phyloP scores from a whole-genome alignment of 306 rosid genomes.

The Cucurbita argyrosperma region DNA sequence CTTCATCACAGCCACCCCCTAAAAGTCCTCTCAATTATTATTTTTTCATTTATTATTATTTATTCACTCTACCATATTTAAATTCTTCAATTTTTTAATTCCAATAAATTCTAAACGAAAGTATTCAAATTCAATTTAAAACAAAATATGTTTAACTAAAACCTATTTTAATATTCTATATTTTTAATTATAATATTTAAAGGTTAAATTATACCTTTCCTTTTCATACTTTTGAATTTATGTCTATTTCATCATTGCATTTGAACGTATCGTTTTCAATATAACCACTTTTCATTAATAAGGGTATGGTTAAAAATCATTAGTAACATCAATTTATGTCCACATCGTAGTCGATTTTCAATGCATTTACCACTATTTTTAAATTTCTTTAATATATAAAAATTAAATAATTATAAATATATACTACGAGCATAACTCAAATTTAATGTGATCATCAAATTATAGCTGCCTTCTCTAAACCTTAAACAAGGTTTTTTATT shows the following conservation, averaged over 20 bases:
- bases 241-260: background rate
- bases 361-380: background rate
- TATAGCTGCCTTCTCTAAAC: no score
- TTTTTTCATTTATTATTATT: background rate
- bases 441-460: no score
- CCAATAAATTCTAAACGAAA: no score
- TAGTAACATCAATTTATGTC: background rate
- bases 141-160: no score
- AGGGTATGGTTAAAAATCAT: background rate
- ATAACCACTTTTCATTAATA: background rate
- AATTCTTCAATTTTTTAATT: background rate
- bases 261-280: background rate
- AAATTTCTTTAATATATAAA: no score
- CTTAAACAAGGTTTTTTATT: no score
- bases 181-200: no score
- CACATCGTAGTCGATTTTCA: background rate
- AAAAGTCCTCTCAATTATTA: background rate
- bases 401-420: no score
- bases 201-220: background rate
- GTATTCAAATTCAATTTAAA: no score
- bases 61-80: background rate
- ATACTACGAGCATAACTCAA: no score
- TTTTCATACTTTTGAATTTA: background rate
- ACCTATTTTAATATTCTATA: no score
- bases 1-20: constrained; percentile 2